Conservation (phyloP, 345 rosid species). For the Punica granatum region DNA sequence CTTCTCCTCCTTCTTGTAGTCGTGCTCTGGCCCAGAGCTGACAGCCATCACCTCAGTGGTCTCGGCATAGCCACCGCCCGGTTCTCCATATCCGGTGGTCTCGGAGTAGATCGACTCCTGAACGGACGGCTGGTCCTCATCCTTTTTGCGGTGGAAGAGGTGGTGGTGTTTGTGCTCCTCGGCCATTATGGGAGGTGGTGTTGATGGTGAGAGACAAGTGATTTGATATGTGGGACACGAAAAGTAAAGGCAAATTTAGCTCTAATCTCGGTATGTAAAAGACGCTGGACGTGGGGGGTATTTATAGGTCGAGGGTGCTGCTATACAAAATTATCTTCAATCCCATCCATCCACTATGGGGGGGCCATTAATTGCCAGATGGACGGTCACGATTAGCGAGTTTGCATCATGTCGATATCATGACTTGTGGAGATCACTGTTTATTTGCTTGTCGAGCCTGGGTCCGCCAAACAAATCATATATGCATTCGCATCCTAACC, state of each 20-base stretch:
- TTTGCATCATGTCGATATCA: background rate
- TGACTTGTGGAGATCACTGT: background rate
- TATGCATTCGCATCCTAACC: no score
- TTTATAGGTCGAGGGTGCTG: slow-evolving; percentile 3
- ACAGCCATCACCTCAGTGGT: background rate
- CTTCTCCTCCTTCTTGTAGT: slow-evolving; percentile 49
- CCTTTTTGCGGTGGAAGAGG: slow-evolving; percentile 38
- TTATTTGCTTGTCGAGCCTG: no score
- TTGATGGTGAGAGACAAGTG: background rate
- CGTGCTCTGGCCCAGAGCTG: slow-evolving; percentile 11
- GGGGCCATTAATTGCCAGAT: slow-evolving; percentile 2
- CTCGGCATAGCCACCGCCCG: slow-evolving; percentile 7
- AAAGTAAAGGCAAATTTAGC: no score
- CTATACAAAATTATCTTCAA: background rate
- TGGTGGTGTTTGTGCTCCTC: slow-evolving; percentile 36
- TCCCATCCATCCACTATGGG: background rate
- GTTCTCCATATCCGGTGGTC: slow-evolving; percentile 9
- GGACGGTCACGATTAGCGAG: slow-evolving; percentile 8
- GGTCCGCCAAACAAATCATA: no score
- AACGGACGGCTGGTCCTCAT: slow-evolving; percentile 26
- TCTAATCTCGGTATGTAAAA: background rate
- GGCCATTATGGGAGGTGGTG: slow-evolving; percentile 20
- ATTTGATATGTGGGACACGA: background rate
- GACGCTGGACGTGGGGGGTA: background rate
- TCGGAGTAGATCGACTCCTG: slow-evolving; percentile 17